phyloP scores from a whole-genome alignment of 2,329 filamentous ascomycete genomes.

The Ceratocystis diversiconidia region DNA sequence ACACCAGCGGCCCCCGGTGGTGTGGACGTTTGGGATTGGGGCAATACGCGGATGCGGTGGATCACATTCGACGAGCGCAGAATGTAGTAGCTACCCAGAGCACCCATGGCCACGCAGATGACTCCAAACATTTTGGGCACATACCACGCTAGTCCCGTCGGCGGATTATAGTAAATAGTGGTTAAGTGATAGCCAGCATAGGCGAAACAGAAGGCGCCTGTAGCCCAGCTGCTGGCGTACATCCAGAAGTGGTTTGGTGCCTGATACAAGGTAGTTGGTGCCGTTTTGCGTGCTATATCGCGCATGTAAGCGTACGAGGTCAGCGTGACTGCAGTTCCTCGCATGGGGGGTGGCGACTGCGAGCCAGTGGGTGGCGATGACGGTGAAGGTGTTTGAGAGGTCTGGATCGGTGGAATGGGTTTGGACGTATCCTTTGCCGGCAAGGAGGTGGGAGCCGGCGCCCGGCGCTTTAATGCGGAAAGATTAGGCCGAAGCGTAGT shows the following conservation, averaged over 20 bases:
- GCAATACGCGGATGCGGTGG: constrained; percentile 41
- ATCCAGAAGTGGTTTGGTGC: constrained; percentile 50
- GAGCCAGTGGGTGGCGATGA: not conserved
- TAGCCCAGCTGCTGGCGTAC: constrained; percentile 44
- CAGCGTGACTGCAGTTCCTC: constrained; percentile 17
- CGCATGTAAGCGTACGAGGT: constrained; percentile 35
- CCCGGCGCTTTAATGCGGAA: constrained; percentile 16
- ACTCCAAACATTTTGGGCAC: constrained; percentile 42
- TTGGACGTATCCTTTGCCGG: constrained; percentile 6
- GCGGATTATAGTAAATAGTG: constrained; percentile 34
- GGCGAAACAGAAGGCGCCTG: constrained; percentile 38
- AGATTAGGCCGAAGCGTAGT: constrained; percentile 7
- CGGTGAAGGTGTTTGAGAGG: not conserved
- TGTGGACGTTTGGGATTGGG: constrained; percentile 22
- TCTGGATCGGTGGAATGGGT: constrained; percentile 11
- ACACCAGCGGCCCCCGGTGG: constrained; percentile 8
- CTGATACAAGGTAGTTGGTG: constrained; percentile 48
- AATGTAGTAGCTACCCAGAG: constrained; percentile 46
- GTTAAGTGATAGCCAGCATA: constrained; percentile 39
- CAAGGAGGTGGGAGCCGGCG: not conserved
- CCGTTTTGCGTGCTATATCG: constrained; percentile 40
- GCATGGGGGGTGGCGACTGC: constrained; percentile 16
- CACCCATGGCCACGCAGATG: constrained; percentile 45
- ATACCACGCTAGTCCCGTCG: constrained; percentile 40
- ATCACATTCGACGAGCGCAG: constrained; percentile 44